Evolutionary conservation across 306 rosid genomes (phyloP), one percentile per base, ranked within the genome.

Genomic region (Alnus glutinosa): DNA sequence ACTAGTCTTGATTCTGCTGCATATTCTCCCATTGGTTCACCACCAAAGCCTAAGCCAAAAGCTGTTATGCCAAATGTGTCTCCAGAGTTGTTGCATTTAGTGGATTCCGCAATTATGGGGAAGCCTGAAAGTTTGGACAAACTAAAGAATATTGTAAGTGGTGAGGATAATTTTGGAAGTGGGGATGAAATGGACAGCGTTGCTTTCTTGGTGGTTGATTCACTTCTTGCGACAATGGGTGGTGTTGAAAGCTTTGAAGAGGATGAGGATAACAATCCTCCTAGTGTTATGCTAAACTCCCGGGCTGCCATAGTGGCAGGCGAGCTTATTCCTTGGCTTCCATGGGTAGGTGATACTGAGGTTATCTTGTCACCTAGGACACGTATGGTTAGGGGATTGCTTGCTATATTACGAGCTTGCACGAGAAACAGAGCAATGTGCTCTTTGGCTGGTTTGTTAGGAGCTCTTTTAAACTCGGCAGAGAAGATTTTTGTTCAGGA

Each of bases 51-150:
- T 47, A 91, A 81, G 86, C 83, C 88, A 73, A 89, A 91, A 84
- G 84, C 86, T 85, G 82, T 81, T 42, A 85, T 67, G 83, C 85
- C 94, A 16, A 93, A 82, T 77, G 92, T 88, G 75, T 91, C 99
- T 55, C 98, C 99, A 13, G 99, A 95, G 81, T 83, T 95, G 67
- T 79, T 95, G 87, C 99, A 95, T 87, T 86, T 95, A 77, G 94
- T 95, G 80, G 99, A 95, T 88, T 95, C 99, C 59, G 98, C 99
- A 85, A 95, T 95, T 66, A 93, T 95, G 99, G 99, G 99, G 61
- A 95, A 95, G 86, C 96, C 94, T 54, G 97, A 95, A 87, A 83
- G 94, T 82, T 76, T 93, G 86, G 96, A 93, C 81, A 93, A 91
- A 57, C 83, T 95, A 77, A 95, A 95, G 89, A 95, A 91, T 74